Evolutionary conservation across 441 rosid genomes (phyloP).

Genomic region (Cnidoscolus chayamansa): DNA sequence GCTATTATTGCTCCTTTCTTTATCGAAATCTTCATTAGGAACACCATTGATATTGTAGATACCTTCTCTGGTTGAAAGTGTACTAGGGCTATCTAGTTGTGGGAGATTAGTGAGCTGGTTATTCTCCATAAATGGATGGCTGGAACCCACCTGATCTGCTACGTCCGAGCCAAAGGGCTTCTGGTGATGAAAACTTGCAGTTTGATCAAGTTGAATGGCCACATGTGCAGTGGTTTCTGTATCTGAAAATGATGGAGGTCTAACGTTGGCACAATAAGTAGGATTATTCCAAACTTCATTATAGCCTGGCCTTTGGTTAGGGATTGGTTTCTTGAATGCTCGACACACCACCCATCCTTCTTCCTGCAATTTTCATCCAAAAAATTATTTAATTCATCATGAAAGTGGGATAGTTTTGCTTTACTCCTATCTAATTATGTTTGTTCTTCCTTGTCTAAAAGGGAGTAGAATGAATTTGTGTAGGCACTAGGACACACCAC

Average conservation of each 20-base stretch:
- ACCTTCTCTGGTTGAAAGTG: slow-evolving; percentile 35
- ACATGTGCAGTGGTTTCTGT: neutral
- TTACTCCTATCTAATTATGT: no score
- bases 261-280: slow-evolving; percentile 33
- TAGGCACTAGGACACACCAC: no score
- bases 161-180: no score
- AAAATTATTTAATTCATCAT: no score
- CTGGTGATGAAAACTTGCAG: slow-evolving; percentile 29
- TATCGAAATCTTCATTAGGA: slow-evolving; percentile 37
- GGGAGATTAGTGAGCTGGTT: slow-evolving; percentile 56
- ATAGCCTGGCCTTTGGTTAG: slow-evolving; percentile 64
- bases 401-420: no score
- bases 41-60: slow-evolving; percentile 11
- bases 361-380: slow-evolving; percentile 47
- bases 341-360: slow-evolving; percentile 99
- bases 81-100: slow-evolving; percentile 61
- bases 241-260: slow-evolving; percentile 34
- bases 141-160: slow-evolving; percentile 8
- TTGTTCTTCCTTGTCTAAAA: no score
- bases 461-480: no score
- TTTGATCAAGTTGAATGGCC: slow-evolving; percentile 28
- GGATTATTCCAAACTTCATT: slow-evolving; percentile 54
- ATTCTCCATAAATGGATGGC: slow-evolving; percentile 28
- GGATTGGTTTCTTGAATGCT: slow-evolving; percentile 81
- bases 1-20: slow-evolving; percentile 36